Percentiles rank a stretch among this genome's conserved stretches.
Evolutionary conservation across 2,329 filamentous ascomycete genomes (phyloP).

Genomic region (Botrytis paeoniae): DNA sequence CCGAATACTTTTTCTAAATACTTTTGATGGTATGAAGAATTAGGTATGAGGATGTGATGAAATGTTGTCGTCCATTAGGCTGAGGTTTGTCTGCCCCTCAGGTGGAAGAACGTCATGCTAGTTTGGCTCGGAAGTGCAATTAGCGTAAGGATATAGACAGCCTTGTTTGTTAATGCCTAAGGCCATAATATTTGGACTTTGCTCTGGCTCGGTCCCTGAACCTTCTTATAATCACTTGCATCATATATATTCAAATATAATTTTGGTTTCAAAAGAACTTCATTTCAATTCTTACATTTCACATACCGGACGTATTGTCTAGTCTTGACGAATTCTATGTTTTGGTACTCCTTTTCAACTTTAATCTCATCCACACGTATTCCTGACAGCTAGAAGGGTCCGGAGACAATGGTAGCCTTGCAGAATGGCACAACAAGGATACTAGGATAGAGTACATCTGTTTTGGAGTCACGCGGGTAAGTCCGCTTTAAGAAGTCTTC

Average conservation of each 20-base stretch:
- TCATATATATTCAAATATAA: background rate
- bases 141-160: background rate
- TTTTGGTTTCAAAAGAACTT: background rate
- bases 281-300: background rate
- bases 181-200: background rate
- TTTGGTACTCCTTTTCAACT: background rate
- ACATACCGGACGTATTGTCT: background rate
- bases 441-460: background rate
- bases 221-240: background rate
- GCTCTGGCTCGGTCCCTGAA: background rate
- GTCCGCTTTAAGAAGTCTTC: background rate
- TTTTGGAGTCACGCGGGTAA: background rate
- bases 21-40: background rate
- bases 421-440: background rate
- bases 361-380: background rate
- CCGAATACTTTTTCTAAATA: background rate
- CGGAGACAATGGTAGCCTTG: constrained; percentile 4
- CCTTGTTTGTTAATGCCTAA: background rate
- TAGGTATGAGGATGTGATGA: background rate
- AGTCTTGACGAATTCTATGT: background rate
- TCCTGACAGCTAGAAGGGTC: background rate
- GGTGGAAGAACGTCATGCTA: background rate
- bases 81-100: background rate
- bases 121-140: background rate
- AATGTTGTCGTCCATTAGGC: background rate